These are phyloP conservation scores for Xerocomellus amylosporus DNA, from an alignment of 768 basidiomycete species.

Conservation along the genomic window DNA sequence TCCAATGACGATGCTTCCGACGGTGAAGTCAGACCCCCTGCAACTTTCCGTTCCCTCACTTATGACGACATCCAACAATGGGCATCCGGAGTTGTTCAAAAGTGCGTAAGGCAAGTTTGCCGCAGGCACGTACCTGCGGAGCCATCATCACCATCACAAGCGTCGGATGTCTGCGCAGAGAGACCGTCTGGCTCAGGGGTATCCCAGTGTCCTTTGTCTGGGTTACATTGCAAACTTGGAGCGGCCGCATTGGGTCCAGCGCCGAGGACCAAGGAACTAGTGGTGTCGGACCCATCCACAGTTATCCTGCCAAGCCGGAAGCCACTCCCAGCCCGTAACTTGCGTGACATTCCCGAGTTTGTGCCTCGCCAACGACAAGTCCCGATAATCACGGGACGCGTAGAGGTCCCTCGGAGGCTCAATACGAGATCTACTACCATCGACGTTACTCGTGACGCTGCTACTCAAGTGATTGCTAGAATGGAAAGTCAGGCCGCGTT, in stretches of 20 bases:
- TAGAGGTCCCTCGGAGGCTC: neutral
- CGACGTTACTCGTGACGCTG: constrained; percentile 15
- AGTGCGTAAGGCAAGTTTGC: constrained; percentile 18
- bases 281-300: neutral
- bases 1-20: constrained; percentile 10
- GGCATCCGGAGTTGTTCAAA: constrained; percentile 27
- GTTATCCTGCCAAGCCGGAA: neutral
- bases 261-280: neutral
- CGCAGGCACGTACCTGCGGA: constrained; percentile 3
- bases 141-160: constrained; percentile 27
- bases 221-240: constrained; percentile 23
- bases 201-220: constrained; percentile 26
- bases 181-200: constrained; percentile 20
- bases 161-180: constrained; percentile 27
- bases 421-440: neutral
- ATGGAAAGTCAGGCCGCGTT: constrained; percentile 21
- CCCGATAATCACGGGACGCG: neutral
- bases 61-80: constrained; percentile 27
- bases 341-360: constrained; percentile 26
- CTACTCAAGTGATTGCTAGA: constrained; percentile 19
- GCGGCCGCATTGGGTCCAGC: neutral
- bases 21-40: constrained; percentile 5
- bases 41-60: constrained; percentile 14
- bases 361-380: constrained; percentile 20
- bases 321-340: constrained; percentile 3